Conservation (phyloP, 2,329 filamentous ascomycete species). For the Colletotrichum salicis region DNA sequence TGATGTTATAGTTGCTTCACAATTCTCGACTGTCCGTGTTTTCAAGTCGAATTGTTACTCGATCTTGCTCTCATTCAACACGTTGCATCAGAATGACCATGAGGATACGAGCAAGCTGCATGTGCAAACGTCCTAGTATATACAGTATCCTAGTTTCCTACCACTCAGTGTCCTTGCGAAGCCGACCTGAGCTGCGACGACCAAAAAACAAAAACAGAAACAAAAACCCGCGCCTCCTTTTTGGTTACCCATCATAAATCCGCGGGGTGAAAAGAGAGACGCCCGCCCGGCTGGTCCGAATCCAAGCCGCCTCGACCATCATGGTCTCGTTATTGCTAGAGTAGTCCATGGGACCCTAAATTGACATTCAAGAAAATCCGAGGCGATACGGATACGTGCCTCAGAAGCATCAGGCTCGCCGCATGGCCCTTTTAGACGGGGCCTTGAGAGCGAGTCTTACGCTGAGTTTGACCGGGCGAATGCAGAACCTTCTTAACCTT, state of each 20-base stretch:
- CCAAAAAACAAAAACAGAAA: not conserved
- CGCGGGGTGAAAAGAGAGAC: constrained; percentile 15
- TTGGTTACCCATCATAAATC: constrained; percentile 23
- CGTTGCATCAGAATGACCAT: constrained; percentile 1
- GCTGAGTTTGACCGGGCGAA: constrained; percentile 48
- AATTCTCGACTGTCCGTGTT: not conserved
- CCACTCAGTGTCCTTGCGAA: not conserved
- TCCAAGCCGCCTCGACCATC: constrained; percentile 9
- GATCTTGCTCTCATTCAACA: not conserved
- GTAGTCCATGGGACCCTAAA: not conserved
- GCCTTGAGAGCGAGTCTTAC: constrained; percentile 57
- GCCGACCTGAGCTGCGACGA: not conserved
- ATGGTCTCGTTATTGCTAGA: constrained; percentile 1
- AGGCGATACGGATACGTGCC: not conserved
- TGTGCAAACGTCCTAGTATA: constrained; percentile 7
- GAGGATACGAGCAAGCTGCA: constrained; percentile 8
- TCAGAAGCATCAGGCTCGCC: not conserved
- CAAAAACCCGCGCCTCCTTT: constrained; percentile 21
- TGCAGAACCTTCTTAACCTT: constrained; percentile 51
- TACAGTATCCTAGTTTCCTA: not conserved
- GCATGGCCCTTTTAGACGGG: constrained; percentile 4
- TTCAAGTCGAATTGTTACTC: too few species aligned
- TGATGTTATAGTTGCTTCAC: not conserved
- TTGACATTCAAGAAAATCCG: not conserved
- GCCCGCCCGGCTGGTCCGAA: constrained; percentile 13